Evolutionary conservation across 1,284 basidiomycete species (phyloP), one percentile per base, ranked within the genome.

Genomic region (Takashimella tepidaria): DNA sequence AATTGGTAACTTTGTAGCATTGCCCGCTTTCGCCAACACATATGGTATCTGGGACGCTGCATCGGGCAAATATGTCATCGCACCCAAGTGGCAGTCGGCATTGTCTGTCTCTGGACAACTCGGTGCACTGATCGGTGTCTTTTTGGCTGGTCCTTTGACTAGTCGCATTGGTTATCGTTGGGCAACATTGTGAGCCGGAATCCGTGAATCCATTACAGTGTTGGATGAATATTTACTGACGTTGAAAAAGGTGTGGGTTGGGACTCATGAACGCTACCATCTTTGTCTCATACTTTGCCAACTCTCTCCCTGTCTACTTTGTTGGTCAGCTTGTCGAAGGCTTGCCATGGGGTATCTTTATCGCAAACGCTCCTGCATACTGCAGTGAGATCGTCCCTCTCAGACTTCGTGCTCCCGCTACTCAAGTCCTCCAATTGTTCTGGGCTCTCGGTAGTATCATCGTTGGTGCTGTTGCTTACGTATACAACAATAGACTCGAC

Each of bases 391-490:
- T 70, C 48, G 61, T 65, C 23, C 68, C 68, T 2, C 46, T 69
- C 22, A 48, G 56, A 47, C 58, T 69, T 3, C 62, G 68, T 44
- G 61, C 60, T 4, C 61, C 64, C 6, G 57, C 56, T 3, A 70
- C 68, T 1, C 61, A 64, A 47, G 52, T 65, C 24, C 52, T 70
- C 5, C 68, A 70, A 46, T 53, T 70, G 56, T 70, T 63, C 58
- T 70, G 68, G 68, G 65, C 68, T 12, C 56, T 70, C 48, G 68
- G 68, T 19, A 57, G 51, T 53, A 69, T 71, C 56, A 68, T 71
- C 42, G 68, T 70, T 37, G 68, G 66, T 11, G 69, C 63, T 1
- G 65, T 64, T 16, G 60, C 62, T 21, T 68, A 67, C 48, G 51
- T 50, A 3, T 61, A 63, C 55, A 61, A 69, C 46, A 16, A 46